Conservation (phyloP, 1,284 basidiomycete genomes). For the Rhodotorula sp. region DNA sequence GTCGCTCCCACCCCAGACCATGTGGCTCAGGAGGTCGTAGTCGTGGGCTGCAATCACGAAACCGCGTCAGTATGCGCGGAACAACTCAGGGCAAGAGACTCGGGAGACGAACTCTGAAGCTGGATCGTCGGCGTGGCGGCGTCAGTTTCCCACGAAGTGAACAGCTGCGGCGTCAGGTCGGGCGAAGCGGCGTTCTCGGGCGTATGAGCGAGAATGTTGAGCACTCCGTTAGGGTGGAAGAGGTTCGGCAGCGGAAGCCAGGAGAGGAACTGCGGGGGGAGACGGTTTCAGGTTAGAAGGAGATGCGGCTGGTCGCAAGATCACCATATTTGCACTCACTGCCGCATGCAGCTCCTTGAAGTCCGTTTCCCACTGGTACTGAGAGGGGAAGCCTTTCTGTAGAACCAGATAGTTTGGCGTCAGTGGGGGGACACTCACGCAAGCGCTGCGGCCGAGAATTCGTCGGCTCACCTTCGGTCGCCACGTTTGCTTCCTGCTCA, state of each 20-base stretch:
- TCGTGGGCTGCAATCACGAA: conserved; percentile 52
- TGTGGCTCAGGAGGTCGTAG: conserved; percentile 85
- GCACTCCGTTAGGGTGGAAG: conserved; percentile 79
- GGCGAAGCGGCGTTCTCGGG: conserved; percentile 77
- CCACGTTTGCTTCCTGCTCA: conserved; percentile 5
- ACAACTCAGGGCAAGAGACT: too few species aligned
- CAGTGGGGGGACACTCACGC: neutral
- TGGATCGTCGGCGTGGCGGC: conserved; percentile 60
- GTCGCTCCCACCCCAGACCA: conserved; percentile 59
- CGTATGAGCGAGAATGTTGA: conserved; percentile 81
- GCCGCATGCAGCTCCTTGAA: neutral
- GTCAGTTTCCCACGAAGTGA: conserved; percentile 50
- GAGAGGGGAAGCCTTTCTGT: conserved; percentile 12
- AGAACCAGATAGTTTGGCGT: neutral
- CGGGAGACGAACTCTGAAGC: conserved; percentile 63
- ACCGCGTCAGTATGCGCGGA: neutral
- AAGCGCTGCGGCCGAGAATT: neutral
- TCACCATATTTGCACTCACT: neutral
- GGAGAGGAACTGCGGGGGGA: conserved; percentile 58
- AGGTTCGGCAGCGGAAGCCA: conserved; percentile 83
- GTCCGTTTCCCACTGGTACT: conserved; percentile 7
- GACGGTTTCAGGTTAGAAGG: too few species aligned
- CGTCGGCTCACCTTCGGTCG: conserved; percentile 15
- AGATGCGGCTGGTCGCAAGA: neutral
- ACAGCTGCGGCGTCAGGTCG: conserved; percentile 71